Evolutionary conservation across 2,329 filamentous ascomycete species (phyloP).

Genomic region (Fusarium sp.): DNA sequence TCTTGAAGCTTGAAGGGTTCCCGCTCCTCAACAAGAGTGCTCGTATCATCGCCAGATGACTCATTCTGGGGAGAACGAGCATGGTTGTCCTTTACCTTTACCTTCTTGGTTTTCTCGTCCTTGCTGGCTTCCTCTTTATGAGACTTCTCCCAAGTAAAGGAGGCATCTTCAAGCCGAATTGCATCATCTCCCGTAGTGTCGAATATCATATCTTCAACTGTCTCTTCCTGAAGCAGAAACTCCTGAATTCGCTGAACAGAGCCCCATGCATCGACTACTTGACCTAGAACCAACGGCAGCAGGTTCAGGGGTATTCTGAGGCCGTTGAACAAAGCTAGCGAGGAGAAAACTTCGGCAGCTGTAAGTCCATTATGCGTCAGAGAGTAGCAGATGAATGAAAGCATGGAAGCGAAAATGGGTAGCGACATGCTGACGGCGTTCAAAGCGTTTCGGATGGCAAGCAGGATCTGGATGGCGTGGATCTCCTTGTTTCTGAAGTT

Average conservation of each 20-base stretch:
- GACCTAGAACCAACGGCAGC: constrained; percentile 87
- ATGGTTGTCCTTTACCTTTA: constrained; percentile 39
- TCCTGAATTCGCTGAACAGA: constrained; percentile 88
- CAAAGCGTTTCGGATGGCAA: constrained; percentile 87
- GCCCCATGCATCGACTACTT: constrained; percentile 89
- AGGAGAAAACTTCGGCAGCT: constrained; percentile 91
- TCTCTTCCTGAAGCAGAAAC: constrained; percentile 88
- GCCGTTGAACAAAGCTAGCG: constrained; percentile 91
- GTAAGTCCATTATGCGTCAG: constrained; percentile 74
- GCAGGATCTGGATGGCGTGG: constrained; percentile 81
- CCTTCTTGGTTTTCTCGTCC: constrained; percentile 60
- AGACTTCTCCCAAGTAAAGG: constrained; percentile 88
- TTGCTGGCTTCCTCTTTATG: constrained; percentile 65
- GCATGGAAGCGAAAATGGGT: constrained; percentile 94
- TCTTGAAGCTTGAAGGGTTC: constrained; percentile 80
- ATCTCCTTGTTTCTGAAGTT: constrained; percentile 83
- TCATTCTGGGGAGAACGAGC: constrained; percentile 46
- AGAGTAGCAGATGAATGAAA: constrained; percentile 88
- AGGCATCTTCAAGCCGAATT: constrained; percentile 76
- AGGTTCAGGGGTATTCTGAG: constrained; percentile 91
- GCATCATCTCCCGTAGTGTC: constrained; percentile 72
- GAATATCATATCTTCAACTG: constrained; percentile 73
- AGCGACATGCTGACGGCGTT: constrained; percentile 86
- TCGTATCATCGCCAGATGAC: constrained; percentile 61
- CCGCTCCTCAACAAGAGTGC: constrained; percentile 67